Base-by-base conservation (phyloP, 345 rosid genomes). In the Rubroshorea leprosula region DNA sequence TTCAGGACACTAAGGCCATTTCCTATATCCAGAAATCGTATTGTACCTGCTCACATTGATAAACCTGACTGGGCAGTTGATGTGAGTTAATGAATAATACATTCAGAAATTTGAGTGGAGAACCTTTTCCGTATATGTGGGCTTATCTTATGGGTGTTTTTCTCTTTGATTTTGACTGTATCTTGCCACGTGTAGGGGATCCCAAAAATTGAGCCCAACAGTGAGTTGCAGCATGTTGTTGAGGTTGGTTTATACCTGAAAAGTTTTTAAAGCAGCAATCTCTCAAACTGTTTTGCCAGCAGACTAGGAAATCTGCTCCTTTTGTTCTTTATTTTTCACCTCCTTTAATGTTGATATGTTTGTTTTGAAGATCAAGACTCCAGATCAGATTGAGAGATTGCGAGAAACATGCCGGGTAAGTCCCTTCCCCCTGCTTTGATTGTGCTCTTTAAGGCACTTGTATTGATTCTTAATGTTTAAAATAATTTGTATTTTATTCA, bases 61-160 rank as follows among this genome's bases (percentile, higher is more conserved):
- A 71, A 55, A 68, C 97, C 97, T 72, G 97, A 89, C 62, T 89
- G 97, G 99, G 99, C 96, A 45, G 35, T 74, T 64, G 94, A 87
- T 76, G 99, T 93, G 63, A 89, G 96, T 74, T 26, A 39, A 39
- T 20, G 16, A 14, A 22, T 51, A n/a, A 15, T 49, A 14, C 18
- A 12, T 29, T 35, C 17, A 14, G 26, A 22, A 48, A 8, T 54
- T 44, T 24, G 22, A 54, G 44, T 18, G 43, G 45, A 46, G 9
- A 60, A 11, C 12, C 12, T 35, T 35, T 35, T 35, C 41, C 12
- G 9, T 29, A 6, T 35, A 35, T 35, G 41, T 13, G 11, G 41
- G 41, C 41, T 35, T 6, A 35, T 35, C 41, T 51, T 26, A 15
- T 4, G 2, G 29, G 59, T 57, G 4, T 23, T 26, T 20, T 53